Evolutionary conservation across 345 rosid genomes (phyloP).

Genomic region (Ceriops decandra): DNA sequence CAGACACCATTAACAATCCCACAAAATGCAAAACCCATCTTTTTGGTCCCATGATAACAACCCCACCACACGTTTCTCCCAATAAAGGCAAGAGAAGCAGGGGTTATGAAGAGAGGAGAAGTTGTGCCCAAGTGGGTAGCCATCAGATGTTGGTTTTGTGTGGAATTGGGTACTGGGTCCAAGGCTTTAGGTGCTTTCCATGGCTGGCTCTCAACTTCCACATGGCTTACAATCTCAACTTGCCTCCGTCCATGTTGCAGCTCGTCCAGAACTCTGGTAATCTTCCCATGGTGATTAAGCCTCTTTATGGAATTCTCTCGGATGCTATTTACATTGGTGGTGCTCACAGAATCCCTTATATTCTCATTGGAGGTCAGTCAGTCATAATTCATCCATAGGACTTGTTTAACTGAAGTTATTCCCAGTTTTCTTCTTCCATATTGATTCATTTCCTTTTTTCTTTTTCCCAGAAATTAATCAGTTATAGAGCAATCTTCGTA

Average conservation of each 20-base stretch:
- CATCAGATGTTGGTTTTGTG: constrained; percentile 54
- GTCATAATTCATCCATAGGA: constrained; percentile 17
- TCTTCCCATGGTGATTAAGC: constrained; percentile 91
- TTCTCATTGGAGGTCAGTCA: constrained; percentile 76
- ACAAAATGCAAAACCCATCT: constrained; percentile 22
- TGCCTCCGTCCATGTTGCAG: constrained; percentile 76
- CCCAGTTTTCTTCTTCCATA: not conserved
- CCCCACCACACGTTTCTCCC: constrained; percentile 35
- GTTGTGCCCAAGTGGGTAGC: constrained; percentile 42
- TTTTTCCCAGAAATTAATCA: not conserved
- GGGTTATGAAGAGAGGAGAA: constrained; percentile 24
- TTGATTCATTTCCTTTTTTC: not conserved
- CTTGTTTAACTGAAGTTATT: not conserved
- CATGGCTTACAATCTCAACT: constrained; percentile 63
- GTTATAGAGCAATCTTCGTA: not conserved
- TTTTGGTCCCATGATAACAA: constrained; percentile 23
- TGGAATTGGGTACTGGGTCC: constrained; percentile 87
- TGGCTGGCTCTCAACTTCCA: constrained; percentile 90
- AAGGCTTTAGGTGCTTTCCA: constrained; percentile 90
- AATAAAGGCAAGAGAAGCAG: constrained; percentile 17
- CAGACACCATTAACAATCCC: constrained; percentile 21
- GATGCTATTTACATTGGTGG: constrained; percentile 67
- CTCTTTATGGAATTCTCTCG: constrained; percentile 75
- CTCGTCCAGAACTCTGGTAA: constrained; percentile 73
- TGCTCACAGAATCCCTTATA: constrained; percentile 80